A percentile compares a stretch with the other conserved stretches of the same genome.
Evolutionary conservation across 2,329 filamentous ascomycete genomes (phyloP).

Genomic region (Neopestalotiopsis clavispora): DNA sequence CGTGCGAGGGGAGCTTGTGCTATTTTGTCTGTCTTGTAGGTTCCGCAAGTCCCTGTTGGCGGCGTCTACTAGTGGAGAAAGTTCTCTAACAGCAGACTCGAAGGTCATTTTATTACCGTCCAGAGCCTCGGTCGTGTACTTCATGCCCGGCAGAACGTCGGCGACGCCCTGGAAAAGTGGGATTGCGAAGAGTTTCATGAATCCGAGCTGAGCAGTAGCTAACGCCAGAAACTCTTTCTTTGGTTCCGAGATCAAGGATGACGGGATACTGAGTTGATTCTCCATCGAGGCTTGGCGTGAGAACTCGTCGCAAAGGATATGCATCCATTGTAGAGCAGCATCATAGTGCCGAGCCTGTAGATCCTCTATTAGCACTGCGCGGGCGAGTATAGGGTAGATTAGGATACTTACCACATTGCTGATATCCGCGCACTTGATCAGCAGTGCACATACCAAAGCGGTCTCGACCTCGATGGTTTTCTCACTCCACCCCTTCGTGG

Average conservation of each 20-base stretch:
- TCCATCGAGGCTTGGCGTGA: constrained; percentile 94
- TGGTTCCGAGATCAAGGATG: constrained; percentile 84
- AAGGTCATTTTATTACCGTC: constrained; percentile 77
- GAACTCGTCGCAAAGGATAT: constrained; percentile 94
- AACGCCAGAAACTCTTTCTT: constrained; percentile 83
- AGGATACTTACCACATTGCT: constrained; percentile 84
- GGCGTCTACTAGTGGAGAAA: constrained; percentile 52
- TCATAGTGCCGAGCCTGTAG: constrained; percentile 80
- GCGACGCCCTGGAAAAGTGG: constrained; percentile 89
- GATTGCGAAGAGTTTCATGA: constrained; percentile 95
- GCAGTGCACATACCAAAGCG: constrained; percentile 81
- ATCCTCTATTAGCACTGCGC: not conserved
- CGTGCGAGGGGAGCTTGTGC: constrained; percentile 50
- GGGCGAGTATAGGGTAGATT: not conserved
- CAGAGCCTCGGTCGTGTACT: constrained; percentile 83
- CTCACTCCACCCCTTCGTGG: constrained; percentile 75
- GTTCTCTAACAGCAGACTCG: constrained; percentile 70
- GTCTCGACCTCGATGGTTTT: constrained; percentile 78
- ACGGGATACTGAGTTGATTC: constrained; percentile 81
- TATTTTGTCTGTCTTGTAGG: constrained; percentile 34
- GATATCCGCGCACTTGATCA: constrained; percentile 98
- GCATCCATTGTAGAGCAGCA: constrained; percentile 86
- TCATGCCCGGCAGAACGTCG: constrained; percentile 83
- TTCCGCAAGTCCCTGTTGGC: constrained; percentile 36
- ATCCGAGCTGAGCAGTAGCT: constrained; percentile 86